phyloP scores from a whole-genome alignment of 139 green algal species.

The Asterochloris sp. region DNA sequence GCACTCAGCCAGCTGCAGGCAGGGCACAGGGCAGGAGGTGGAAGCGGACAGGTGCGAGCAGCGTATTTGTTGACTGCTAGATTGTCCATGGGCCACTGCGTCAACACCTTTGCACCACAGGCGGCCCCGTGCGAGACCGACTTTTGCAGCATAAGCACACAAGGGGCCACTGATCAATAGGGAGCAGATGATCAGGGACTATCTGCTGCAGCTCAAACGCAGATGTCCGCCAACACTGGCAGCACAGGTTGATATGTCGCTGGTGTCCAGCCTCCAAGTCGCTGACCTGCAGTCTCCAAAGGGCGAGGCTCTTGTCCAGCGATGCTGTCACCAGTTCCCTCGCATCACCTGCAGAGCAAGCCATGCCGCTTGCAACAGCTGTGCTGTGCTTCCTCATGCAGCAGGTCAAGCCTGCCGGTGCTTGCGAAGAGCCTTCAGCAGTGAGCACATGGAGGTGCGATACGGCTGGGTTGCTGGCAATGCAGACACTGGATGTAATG shows the following conservation, averaged over 20 bases:
- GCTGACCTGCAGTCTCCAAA: constrained; percentile 40
- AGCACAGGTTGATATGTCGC: no score
- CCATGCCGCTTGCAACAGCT: neutral
- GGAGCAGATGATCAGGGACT: neutral
- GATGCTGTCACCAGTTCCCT: constrained; percentile 53
- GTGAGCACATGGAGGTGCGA: neutral
- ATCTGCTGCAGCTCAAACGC: neutral
- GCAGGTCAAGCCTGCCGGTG: neutral
- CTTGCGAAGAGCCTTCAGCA: neutral
- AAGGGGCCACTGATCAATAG: neutral
- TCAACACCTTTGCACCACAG: no score
- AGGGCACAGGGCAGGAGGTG: no score
- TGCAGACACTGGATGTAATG: no score
- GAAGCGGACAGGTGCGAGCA: no score
- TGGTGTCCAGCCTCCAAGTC: neutral
- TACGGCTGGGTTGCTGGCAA: neutral
- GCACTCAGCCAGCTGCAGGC: neutral
- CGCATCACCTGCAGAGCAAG: constrained; percentile 16
- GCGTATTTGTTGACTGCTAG: no score
- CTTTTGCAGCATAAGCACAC: neutral
- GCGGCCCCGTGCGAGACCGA: no score
- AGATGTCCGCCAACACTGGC: neutral
- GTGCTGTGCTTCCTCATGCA: no score
- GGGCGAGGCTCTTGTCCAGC: constrained; percentile 56
- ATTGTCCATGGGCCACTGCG: no score